Percentiles rank a stretch among this genome's conserved stretches.
Conservation (phyloP, 305 asterid species). For the Fraxinus paxiana region DNA sequence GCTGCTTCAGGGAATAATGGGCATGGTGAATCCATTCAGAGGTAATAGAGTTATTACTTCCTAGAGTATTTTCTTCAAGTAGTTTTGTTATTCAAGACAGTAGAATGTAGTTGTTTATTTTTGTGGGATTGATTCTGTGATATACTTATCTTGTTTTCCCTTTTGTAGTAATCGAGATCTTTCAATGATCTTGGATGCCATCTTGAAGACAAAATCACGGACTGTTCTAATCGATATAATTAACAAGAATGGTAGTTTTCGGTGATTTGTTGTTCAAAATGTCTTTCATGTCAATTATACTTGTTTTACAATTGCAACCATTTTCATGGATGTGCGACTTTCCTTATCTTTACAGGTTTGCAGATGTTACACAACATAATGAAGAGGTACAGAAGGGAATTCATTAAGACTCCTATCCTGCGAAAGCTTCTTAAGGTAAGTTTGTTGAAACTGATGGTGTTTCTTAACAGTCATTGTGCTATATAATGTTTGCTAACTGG, state of each 20-base stretch:
- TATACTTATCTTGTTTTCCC: slow-evolving; percentile 8
- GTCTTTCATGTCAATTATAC: slow-evolving; percentile 9
- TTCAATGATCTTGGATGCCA: slow-evolving; percentile 93
- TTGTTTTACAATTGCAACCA: slow-evolving; percentile 15
- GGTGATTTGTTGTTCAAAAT: slow-evolving; percentile 14
- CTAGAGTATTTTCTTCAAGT: background rate
- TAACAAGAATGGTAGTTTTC: slow-evolving; percentile 42
- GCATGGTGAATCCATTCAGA: slow-evolving; percentile 75
- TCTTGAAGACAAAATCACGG: slow-evolving; percentile 74
- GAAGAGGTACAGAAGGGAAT: slow-evolving; percentile 77
- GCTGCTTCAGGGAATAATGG: slow-evolving; percentile 84
- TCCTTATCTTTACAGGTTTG: slow-evolving; percentile 48
- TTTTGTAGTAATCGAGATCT: slow-evolving; percentile 82
- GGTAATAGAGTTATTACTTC: slow-evolving; percentile 37
- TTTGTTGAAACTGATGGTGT: background rate
- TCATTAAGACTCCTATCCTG: slow-evolving; percentile 73
- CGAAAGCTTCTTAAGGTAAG: slow-evolving; percentile 90
- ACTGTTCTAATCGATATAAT: slow-evolving; percentile 44
- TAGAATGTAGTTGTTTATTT: background rate
- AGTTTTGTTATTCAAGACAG: slow-evolving; percentile 21
- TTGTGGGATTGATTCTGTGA: slow-evolving; percentile 9
- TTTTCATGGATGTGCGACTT: slow-evolving; percentile 3
- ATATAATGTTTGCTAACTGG: background rate
- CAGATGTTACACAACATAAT: slow-evolving; percentile 93
- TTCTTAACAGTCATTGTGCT: background rate